Evolutionary conservation across 1,139 yeast species (phyloP).

Genomic region (Kazachstania sp.): DNA sequence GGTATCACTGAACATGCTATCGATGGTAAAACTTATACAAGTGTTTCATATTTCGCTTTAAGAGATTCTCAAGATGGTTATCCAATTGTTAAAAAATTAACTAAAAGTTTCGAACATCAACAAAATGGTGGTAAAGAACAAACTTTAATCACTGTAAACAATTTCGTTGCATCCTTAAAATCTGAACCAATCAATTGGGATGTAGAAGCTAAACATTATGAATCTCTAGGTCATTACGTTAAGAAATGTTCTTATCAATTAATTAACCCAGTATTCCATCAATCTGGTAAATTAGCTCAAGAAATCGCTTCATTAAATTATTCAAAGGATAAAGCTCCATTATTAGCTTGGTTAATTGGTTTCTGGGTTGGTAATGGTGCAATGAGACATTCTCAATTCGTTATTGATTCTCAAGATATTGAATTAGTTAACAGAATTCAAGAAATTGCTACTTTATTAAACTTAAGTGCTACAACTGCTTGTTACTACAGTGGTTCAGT

Average conservation of each 20-base stretch:
- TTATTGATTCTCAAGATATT: conserved; percentile 20
- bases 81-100: conserved; percentile 11
- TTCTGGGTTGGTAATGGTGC: conserved; percentile 17
- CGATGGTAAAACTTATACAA: conserved; percentile 10
- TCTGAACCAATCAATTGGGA: conserved; percentile 31
- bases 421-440: conserved; percentile 13
- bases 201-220: conserved; percentile 32
- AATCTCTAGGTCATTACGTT: conserved; percentile 19
- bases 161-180: conserved; percentile 17
- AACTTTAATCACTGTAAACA: conserved; percentile 19
- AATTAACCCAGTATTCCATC: conserved; percentile 32
- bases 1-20: conserved; percentile 7
- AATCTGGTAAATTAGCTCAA: conserved; percentile 22
- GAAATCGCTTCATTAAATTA: conserved; percentile 9
- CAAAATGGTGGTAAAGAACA: conserved; percentile 5
- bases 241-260: conserved; percentile 30
- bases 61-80: conserved; percentile 14
- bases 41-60: conserved; percentile 24
- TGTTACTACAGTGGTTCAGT: background rate
- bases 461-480: conserved; percentile 4
- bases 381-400: conserved; percentile 12
- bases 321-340: conserved; percentile 16
- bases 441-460: conserved; percentile 3
- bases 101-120: conserved; percentile 8
- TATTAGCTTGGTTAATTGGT: conserved; percentile 20